Conservation (phyloP, 2,329 filamentous ascomycete species). For the Aspergillus quadrilineatus region DNA sequence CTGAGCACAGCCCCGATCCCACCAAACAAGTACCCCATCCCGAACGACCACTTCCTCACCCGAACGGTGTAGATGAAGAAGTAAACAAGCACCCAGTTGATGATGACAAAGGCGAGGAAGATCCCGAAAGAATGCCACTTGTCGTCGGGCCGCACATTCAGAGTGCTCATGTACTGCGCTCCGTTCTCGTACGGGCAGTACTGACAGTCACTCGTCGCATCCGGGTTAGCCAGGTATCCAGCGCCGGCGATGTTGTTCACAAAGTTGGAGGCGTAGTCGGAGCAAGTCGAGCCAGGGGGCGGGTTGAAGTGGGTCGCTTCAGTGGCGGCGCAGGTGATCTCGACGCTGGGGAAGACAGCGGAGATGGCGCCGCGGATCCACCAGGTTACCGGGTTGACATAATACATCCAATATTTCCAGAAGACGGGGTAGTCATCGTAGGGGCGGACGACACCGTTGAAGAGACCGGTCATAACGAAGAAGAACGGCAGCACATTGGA, state of each 20-base stretch:
- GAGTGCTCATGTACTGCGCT: constrained; percentile 62
- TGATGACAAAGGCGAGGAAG: constrained; percentile 68
- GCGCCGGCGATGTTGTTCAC: constrained; percentile 46
- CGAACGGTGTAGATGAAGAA: constrained; percentile 76
- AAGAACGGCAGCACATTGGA: constrained; percentile 75
- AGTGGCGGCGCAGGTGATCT: constrained; percentile 51
- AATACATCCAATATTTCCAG: constrained; percentile 72
- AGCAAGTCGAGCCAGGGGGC: constrained; percentile 64
- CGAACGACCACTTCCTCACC: constrained; percentile 69
- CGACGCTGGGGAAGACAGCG: constrained; percentile 56
- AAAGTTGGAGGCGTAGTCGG: constrained; percentile 62
- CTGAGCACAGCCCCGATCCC: constrained; percentile 36
- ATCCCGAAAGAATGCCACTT: constrained; percentile 75
- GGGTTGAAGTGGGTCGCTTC: constrained; percentile 67
- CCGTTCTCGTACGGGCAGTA: constrained; percentile 70
- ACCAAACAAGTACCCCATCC: constrained; percentile 59
- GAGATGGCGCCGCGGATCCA: constrained; percentile 70
- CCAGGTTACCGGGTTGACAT: constrained; percentile 67
- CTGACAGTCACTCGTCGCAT: constrained; percentile 60
- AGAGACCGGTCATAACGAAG: constrained; percentile 73
- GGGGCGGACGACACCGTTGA: constrained; percentile 74
- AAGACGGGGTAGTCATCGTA: constrained; percentile 65
- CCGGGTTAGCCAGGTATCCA: constrained; percentile 65
- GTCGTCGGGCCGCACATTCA: constrained; percentile 56
- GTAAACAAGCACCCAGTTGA: constrained; percentile 70